These are phyloP conservation scores for Mycena sp. DNA, from an alignment of 1,284 basidiomycete species.

Conservation along the genomic window DNA sequence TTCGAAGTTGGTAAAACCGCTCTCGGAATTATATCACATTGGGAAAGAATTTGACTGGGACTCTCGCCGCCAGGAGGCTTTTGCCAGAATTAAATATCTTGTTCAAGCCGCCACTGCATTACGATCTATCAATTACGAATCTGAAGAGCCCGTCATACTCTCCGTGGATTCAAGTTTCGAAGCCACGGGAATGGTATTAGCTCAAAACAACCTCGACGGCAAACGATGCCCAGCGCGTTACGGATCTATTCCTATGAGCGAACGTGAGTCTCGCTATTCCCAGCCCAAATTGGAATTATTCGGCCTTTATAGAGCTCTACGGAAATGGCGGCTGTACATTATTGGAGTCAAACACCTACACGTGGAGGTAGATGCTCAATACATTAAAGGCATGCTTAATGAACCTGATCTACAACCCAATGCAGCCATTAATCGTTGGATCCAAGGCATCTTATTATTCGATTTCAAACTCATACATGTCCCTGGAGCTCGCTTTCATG, in stretches of 20 bases:
- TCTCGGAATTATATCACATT: background rate
- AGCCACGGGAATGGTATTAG: background rate
- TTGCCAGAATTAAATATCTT: constrained; percentile 40
- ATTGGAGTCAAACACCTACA: background rate
- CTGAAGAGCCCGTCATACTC: constrained; percentile 34
- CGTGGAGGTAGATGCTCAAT: background rate
- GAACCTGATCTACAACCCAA: constrained; percentile 18
- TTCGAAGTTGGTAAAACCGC: background rate
- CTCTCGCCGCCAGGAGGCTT: constrained; percentile 32
- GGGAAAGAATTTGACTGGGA: constrained; percentile 32
- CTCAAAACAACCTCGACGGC: background rate
- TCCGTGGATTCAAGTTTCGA: constrained; percentile 41
- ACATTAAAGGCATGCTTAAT: background rate
- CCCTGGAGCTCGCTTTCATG: background rate
- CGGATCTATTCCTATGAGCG: background rate
- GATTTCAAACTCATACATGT: background rate
- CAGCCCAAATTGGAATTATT: constrained; percentile 1
- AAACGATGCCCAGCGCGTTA: background rate
- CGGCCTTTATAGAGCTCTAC: background rate
- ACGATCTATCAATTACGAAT: constrained; percentile 41
- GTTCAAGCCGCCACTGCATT: constrained; percentile 35
- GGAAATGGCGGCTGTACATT: background rate
- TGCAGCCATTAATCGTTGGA: constrained; percentile 23
- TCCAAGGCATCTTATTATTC: constrained; percentile 11
- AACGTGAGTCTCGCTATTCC: background rate